Evolutionary conservation across 2,329 filamentous ascomycete species (phyloP).

Genomic region (Neonectria hederae): DNA sequence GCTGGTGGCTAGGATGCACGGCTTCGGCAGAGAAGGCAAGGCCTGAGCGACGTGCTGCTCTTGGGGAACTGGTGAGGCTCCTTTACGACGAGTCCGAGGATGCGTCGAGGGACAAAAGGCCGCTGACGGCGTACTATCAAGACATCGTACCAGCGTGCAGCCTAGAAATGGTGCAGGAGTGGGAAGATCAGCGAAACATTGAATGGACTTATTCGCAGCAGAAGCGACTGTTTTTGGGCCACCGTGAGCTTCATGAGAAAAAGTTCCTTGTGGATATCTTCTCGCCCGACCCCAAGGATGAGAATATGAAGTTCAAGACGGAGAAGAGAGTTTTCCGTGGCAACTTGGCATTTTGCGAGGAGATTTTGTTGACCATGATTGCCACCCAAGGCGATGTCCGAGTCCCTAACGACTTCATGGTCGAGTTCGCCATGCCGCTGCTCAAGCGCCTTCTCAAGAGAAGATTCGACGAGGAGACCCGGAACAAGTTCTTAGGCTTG

Average conservation of each 20-base stretch:
- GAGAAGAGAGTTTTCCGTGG: constrained; percentile 27
- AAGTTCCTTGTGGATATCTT: constrained; percentile 32
- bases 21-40: constrained; percentile 31
- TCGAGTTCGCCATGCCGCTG: constrained; percentile 31
- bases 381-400: constrained; percentile 9
- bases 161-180: constrained; percentile 29
- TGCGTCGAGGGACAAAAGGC: constrained; percentile 28
- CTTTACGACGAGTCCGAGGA: constrained; percentile 16
- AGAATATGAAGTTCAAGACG: neutral
- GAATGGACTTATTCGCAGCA: constrained; percentile 29
- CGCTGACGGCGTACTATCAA: constrained; percentile 35
- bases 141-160: constrained; percentile 39
- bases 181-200: constrained; percentile 23
- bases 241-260: constrained; percentile 28
- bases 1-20: constrained; percentile 33
- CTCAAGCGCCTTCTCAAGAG: constrained; percentile 33
- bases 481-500: constrained; percentile 29
- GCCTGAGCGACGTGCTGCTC: constrained; percentile 33
- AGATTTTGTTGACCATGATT: constrained; percentile 25
- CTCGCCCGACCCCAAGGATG: constrained; percentile 1
- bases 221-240: constrained; percentile 27
- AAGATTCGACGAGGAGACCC: constrained; percentile 16
- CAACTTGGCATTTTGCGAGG: constrained; percentile 26
- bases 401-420: constrained; percentile 32
- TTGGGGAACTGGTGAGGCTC: constrained; percentile 33